Conservation (phyloP, 164 flowering plant genomes). For the Annona cherimola region DNA sequence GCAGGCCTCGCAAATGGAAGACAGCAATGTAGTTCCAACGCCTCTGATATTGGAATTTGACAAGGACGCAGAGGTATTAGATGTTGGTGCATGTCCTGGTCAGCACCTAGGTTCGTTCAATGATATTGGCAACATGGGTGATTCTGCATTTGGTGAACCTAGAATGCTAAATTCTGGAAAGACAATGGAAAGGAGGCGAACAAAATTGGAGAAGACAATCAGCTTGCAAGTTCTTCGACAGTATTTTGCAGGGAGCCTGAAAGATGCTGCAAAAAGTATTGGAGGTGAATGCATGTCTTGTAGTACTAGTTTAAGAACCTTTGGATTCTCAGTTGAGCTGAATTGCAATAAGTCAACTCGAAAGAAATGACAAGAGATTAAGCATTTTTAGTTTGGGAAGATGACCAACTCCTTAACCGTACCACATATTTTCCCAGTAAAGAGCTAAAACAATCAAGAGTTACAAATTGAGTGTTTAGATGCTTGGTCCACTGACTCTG, state of each 20-base stretch:
- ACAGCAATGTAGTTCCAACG: constrained; percentile 3
- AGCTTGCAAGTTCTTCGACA: constrained; percentile 76
- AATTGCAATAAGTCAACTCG: no score
- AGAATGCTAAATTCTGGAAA: constrained; percentile 35
- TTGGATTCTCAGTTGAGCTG: neutral
- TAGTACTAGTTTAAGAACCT: neutral
- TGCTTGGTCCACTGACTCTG: no score
- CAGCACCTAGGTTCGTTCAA: constrained; percentile 25
- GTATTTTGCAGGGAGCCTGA: constrained; percentile 85
- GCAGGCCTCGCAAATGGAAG: constrained; percentile 25
- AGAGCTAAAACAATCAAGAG: no score
- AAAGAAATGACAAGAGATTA: neutral
- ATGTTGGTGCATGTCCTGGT: constrained; percentile 32
- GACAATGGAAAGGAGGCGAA: constrained; percentile 45
- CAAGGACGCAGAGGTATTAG: constrained; percentile 20
- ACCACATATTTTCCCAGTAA: neutral
- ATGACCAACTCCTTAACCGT: neutral
- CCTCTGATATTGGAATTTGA: constrained; percentile 17
- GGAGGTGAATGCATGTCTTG: constrained; percentile 50
- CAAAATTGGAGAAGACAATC: constrained; percentile 69
- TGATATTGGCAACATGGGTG: constrained; percentile 1
- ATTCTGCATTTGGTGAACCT: constrained; percentile 15
- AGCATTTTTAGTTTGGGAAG: neutral
- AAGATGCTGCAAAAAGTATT: constrained; percentile 87
- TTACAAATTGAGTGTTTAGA: neutral